phyloP scores from a whole-genome alignment of 441 rosid genomes.

The Brassica balearica region DNA sequence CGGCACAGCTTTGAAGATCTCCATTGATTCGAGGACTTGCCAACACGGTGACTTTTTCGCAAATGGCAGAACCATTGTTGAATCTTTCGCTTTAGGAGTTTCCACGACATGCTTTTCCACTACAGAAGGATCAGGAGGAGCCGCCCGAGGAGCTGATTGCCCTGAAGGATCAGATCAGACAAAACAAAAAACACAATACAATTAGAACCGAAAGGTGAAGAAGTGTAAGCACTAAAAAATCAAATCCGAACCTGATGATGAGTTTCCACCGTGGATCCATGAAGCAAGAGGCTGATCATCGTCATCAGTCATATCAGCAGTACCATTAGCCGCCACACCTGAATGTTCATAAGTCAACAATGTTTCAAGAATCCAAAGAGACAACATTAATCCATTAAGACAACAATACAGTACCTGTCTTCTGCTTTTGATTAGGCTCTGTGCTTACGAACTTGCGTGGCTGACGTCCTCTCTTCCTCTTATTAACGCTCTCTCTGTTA shows the following conservation, averaged over 20 bases:
- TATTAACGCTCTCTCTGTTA: slow-evolving; percentile 53
- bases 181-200: background rate
- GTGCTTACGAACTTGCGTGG: slow-evolving; percentile 51
- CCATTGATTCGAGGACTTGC: slow-evolving; percentile 74
- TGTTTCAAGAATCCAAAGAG: background rate
- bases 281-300: slow-evolving; percentile 50
- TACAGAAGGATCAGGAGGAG: slow-evolving; percentile 43
- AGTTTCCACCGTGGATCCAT: slow-evolving; percentile 59
- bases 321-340: slow-evolving; percentile 8
- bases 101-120: slow-evolving; percentile 34
- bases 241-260: slow-evolving; percentile 37
- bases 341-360: background rate
- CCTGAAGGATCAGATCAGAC: slow-evolving; percentile 40
- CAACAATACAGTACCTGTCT: slow-evolving; percentile 45
- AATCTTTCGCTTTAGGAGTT: slow-evolving; percentile 30
- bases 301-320: slow-evolving; percentile 48
- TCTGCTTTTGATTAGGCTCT: slow-evolving; percentile 27
- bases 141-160: slow-evolving; percentile 31
- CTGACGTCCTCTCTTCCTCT: slow-evolving; percentile 72
- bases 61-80: slow-evolving; percentile 56
- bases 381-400: background rate
- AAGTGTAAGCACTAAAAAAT: background rate
- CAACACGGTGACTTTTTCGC: slow-evolving; percentile 67
- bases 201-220: slow-evolving; percentile 16
- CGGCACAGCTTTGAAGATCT: slow-evolving; percentile 58